Evolutionary conservation across 176 grass and related monocot genomes (phyloP).

Genomic region (Saccharum officinarum): DNA sequence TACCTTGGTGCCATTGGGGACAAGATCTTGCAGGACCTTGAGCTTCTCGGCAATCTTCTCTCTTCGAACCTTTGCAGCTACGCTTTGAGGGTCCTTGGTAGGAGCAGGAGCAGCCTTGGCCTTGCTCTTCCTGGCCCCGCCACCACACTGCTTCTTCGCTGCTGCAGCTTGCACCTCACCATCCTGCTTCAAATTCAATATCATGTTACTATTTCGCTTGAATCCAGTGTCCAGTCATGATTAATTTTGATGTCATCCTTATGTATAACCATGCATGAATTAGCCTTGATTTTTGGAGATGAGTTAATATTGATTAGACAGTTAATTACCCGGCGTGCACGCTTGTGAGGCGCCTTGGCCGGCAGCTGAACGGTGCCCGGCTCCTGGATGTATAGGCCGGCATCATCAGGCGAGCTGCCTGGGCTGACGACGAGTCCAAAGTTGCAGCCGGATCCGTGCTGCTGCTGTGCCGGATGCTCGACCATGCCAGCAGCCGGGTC

Average conservation of each 20-base stretch:
- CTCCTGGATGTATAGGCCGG: slow-evolving; percentile 35
- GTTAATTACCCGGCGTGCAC: slow-evolving; percentile 34
- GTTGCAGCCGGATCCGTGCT: not conserved
- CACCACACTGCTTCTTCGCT: slow-evolving; percentile 76
- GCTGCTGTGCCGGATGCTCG: slow-evolving; percentile 30
- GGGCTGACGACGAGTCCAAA: slow-evolving; percentile 51
- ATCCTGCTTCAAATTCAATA: slow-evolving; percentile 22
- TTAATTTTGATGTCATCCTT: not conserved
- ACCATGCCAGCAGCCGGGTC: slow-evolving; percentile 44
- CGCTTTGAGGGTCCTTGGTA: slow-evolving; percentile 72
- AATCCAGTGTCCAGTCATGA: not conserved
- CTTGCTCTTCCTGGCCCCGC: slow-evolving; percentile 67
- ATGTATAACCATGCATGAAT: not conserved
- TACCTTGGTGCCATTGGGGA: slow-evolving; percentile 93
- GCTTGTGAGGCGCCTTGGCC: slow-evolving; percentile 48
- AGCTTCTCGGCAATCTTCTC: slow-evolving; percentile 85
- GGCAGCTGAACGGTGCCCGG: slow-evolving; percentile 26
- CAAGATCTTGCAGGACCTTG: slow-evolving; percentile 89
- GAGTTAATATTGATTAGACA: not conserved
- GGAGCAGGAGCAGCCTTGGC: slow-evolving; percentile 52
- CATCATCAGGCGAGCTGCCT: slow-evolving; percentile 16
- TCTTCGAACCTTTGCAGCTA: slow-evolving; percentile 83
- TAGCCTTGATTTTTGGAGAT: not conserved
- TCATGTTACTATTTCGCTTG: not conserved
- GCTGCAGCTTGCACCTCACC: slow-evolving; percentile 40